Percentiles rank a stretch among this genome's conserved stretches.
Evolutionary conservation across 192 early-diverging fungal genomes (phyloP).

Genomic region (Phlyctochytrium bullatum): DNA sequence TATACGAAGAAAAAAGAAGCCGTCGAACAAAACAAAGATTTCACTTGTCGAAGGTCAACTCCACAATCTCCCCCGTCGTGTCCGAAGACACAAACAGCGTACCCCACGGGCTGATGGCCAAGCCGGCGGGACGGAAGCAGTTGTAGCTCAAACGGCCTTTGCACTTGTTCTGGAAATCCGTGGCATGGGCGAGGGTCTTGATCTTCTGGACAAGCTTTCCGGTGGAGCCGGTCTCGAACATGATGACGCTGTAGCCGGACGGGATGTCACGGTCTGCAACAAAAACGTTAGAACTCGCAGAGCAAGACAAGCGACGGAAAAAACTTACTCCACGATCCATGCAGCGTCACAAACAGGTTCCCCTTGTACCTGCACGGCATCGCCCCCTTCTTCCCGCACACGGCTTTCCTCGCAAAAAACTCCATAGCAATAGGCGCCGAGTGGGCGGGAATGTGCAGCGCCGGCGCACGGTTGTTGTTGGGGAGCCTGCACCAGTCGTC

Average conservation of each 20-base stretch:
- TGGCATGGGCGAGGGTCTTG: neutral
- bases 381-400: constrained; percentile 12
- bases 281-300: neutral
- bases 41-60: constrained; percentile 2
- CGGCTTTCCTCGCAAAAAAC: constrained; percentile 17
- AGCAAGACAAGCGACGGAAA: neutral
- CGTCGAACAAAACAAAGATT: too few relatives aligned
- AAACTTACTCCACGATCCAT: constrained; percentile 37
- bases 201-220: neutral
- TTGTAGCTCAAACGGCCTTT: neutral
- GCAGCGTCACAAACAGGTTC: constrained; percentile 29
- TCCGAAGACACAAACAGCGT: neutral
- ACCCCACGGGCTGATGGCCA: neutral
- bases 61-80: neutral
- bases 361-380: constrained; percentile 18
- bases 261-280: constrained; percentile 31
- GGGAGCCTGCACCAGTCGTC: constrained; percentile 40
- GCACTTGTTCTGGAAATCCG: neutral
- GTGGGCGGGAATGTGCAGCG: constrained; percentile 31
- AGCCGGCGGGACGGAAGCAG: constrained; percentile 1
- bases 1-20: too few relatives aligned
- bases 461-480: constrained; percentile 31
- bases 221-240: constrained; percentile 14
- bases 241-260: constrained; percentile 32
- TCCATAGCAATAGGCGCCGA: constrained; percentile 31